Evolutionary conservation across 2,329 filamentous ascomycete species (phyloP), one percentile per base, ranked within the genome.

Genomic region (Colletotrichum melonis): DNA sequence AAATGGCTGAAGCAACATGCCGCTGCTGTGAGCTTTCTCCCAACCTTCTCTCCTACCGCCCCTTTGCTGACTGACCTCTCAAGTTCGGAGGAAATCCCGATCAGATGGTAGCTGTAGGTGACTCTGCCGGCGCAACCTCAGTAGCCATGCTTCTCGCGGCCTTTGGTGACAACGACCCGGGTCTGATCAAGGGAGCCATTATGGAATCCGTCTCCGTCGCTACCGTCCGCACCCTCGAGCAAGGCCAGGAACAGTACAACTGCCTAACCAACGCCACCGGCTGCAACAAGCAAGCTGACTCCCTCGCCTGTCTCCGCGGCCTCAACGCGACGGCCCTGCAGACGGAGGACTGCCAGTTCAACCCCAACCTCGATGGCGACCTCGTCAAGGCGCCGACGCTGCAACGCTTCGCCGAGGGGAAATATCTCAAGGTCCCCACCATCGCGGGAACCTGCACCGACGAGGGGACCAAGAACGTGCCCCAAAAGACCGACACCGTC

Each of bases 1-100:
- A 80, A 92, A 73, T 95, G 93, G 93, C 88, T 94, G 1, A 88
- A 93, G 75, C 84, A 88, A 35, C 84, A 94, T 80, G 93, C 95
- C 55, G 66, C 70, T 73, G 79, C 4, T 79, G 88, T 73, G 22
- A 42, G 35, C 42, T n/a, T 6, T 32, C 24, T 5, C 5, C 30
- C 0, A n/a, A 38, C 1, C 19, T 42, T 58, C 74, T 19, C 57
- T 64, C 12, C 56, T 24, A 46, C 14, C 42, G 24, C 5, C 12
- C 3, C 32, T 12, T 14, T 6, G n/a, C 12, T 52, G 7, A 22
- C 35, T 60, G 6, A 69, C 49, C 4, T n/a, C 28, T 67, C 75
- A 76, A 89, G 79, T 95, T 95, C 76, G 93, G 93, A 4, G 93
- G 93, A 28, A 84, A 95, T 75, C 91, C 92, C 1, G 78, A 85